These are phyloP conservation scores for Phytopythium chamaehyphon DNA, from an alignment of 352 stramenopile genomes.

Conservation along the genomic window DNA sequence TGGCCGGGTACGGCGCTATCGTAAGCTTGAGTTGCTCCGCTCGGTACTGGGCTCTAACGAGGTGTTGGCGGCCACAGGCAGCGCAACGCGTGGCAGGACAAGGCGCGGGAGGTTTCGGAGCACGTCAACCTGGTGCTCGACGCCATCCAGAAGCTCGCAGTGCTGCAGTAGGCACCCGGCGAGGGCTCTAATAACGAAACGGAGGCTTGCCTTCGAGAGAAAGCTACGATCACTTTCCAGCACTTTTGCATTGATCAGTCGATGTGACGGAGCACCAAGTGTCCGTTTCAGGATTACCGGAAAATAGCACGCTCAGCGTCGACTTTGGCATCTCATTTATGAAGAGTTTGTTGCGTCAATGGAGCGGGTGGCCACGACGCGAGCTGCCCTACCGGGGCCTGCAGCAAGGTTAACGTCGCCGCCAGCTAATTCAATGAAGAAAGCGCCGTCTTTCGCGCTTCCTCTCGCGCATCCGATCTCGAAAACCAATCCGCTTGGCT, in stretches of 20 bases:
- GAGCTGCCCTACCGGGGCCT: neutral
- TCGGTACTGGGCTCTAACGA: no score
- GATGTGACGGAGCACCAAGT: no score
- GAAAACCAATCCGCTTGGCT: neutral
- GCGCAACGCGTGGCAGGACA: conserved; percentile 60
- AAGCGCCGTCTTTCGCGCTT: neutral
- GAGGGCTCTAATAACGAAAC: no score
- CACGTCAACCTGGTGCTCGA: conserved; percentile 76
- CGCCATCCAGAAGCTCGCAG: conserved; percentile 68
- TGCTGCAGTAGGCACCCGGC: conserved; percentile 41
- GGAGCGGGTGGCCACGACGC: neutral
- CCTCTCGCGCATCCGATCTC: neutral
- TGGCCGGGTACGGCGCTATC: conserved; percentile 34
- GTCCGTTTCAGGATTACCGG: no score
- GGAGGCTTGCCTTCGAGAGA: no score
- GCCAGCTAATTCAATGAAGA: neutral
- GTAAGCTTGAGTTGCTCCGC: neutral
- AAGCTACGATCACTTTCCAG: no score
- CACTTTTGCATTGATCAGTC: no score
- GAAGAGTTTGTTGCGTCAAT: no score
- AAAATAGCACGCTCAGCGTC: no score
- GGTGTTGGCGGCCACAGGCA: no score
- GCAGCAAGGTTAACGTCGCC: neutral
- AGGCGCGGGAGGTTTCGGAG: conserved; percentile 60
- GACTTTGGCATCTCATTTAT: no score